Conservation (phyloP, 139 green algal genomes). For the Chlorella sp. region DNA sequence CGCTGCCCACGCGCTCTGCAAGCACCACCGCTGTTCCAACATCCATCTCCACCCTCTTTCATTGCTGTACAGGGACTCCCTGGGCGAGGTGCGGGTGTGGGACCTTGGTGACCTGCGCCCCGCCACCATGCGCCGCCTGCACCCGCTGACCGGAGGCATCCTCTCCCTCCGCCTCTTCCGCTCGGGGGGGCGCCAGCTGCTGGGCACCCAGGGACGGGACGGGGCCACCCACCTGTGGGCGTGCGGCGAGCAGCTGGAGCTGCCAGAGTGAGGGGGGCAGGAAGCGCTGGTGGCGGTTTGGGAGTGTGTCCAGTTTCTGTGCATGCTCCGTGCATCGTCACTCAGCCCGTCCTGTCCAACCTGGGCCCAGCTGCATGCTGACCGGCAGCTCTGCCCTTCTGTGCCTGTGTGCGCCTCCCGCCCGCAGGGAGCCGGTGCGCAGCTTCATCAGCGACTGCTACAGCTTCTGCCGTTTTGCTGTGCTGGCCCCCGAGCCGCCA, state of each 20-base stretch:
- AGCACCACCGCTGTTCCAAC: not conserved
- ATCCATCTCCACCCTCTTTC: not conserved
- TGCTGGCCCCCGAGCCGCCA: conserved; percentile 6
- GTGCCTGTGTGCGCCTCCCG: not conserved
- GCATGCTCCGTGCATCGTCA: too few species aligned
- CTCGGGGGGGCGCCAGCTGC: not conserved
- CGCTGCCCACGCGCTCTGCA: not conserved
- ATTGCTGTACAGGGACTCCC: conserved; percentile 43
- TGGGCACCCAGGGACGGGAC: conserved; percentile 54
- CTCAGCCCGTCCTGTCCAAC: too few species aligned
- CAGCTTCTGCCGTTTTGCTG: conserved; percentile 45
- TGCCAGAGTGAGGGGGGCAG: conserved; percentile 16
- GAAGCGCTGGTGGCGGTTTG: too few species aligned
- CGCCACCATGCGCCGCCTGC: conserved; percentile 31
- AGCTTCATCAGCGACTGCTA: conserved; percentile 39
- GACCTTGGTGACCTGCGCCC: conserved; percentile 32
- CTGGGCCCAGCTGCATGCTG: too few species aligned
- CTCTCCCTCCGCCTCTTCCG: conserved; percentile 22
- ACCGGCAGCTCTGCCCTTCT: not conserved
- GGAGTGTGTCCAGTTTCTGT: too few species aligned
- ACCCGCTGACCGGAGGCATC: conserved; percentile 42
- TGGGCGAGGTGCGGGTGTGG: conserved; percentile 51
- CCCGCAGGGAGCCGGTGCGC: conserved; percentile 31
- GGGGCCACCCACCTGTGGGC: conserved; percentile 37
- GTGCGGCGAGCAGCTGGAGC: conserved; percentile 4